Base-by-base conservation (phyloP, 108 stramenopile genomes). In the Nannochloropsis salina region DNA sequence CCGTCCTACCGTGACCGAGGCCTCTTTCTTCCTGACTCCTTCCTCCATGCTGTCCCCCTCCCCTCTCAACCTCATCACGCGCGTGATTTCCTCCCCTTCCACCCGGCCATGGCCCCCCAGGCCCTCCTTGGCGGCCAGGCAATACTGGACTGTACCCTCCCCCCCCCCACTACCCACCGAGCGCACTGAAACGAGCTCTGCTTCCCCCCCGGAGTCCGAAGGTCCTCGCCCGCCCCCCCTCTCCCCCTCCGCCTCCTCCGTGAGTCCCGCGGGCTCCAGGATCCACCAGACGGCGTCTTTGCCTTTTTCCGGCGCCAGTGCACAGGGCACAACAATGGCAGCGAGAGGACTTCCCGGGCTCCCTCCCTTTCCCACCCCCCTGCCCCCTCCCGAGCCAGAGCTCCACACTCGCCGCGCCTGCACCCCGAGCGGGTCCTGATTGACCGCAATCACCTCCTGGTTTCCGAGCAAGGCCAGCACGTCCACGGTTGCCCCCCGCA, bases 391-490 rank as follows among this genome's bases (percentile, higher is more conserved):
- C 41, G 80, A 40, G 41, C 51, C 85, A 74, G 61, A 74, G n/a
- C 20, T n/a, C 61, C 61, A 74, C 6, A 74, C 61, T n/a, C 61
- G 15, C 6, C 61, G 61, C 2, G 61, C 61, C 2, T 74, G 89
- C 22, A n/a, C 43, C 47, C 82, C 80, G 41, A 87, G 80, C 42
- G 41, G 18, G 43, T 90, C 90, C 84, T 89, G 90, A 80, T 89
- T 90, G 21, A 89, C 82, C 15, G 86, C 83, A n/a, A 92, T 89
- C 31, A 90, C 45, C 22, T 89, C 83, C 18, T 15, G 41, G 83
- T 90, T 90, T 20, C 31, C 42, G 41, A 89, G 41, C 18, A 92
- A 85, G 82, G 87, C 82, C 83, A 90, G 41, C 9, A 88, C 82
- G 41, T 89, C 86, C 18, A 43, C 1, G 5, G 88, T 61, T 31